phyloP scores from a whole-genome alignment of 2,329 filamentous ascomycete genomes.

The Arthrobotrys musiformis region DNA sequence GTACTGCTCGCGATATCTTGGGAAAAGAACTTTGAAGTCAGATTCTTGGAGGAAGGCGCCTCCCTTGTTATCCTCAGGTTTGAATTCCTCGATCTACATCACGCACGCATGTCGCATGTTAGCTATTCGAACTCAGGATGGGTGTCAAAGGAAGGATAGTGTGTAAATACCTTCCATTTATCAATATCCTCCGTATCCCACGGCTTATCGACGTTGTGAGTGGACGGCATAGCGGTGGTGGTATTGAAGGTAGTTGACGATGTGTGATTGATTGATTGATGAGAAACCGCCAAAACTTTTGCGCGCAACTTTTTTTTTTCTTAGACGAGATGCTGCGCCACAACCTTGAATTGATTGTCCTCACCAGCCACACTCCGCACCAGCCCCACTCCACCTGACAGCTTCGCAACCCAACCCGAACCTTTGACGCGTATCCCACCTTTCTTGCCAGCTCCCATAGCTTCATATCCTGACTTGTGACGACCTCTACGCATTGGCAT shows the following conservation, averaged over 20 bases:
- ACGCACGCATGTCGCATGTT: background rate
- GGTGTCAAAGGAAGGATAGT: background rate
- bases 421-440: constrained; percentile 56
- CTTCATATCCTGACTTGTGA: constrained; percentile 21
- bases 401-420: constrained; percentile 54
- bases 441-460: constrained; percentile 29
- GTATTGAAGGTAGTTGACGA: constrained; percentile 55
- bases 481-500: constrained; percentile 44
- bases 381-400: constrained; percentile 55
- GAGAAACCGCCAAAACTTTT: constrained; percentile 17
- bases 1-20: constrained; percentile 95
- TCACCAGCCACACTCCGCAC: constrained; percentile 37
- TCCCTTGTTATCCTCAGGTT: constrained; percentile 81
- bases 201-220: constrained; percentile 87
- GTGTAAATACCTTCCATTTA: constrained; percentile 79
- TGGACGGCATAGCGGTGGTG: constrained; percentile 76
- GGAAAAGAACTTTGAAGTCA: constrained; percentile 86
- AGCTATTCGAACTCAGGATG: background rate
- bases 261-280: constrained; percentile 13
- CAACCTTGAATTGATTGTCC: background rate
- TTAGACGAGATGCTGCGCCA: constrained; percentile 9
- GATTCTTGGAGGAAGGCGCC: constrained; percentile 94
- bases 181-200: constrained; percentile 98
- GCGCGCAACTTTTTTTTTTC: constrained; percentile 46
- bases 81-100: constrained; percentile 79